Base-by-base conservation (phyloP, 345 rosid genomes). In the Camelina hispida region DNA sequence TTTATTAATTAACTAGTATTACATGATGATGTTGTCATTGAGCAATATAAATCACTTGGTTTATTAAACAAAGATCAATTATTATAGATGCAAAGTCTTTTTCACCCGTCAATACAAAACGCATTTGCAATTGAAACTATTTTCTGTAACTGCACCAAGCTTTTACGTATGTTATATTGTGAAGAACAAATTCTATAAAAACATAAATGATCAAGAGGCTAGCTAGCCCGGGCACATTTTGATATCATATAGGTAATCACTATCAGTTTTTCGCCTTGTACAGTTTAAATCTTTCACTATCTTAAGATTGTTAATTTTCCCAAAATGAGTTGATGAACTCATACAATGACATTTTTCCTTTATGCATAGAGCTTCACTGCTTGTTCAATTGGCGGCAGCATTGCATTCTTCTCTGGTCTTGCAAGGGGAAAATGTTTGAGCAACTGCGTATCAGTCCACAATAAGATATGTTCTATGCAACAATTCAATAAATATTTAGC, bases 381-480 rank as follows among this genome's bases (percentile, higher is more conserved):
- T 37, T 53, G 22, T 60, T 3, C 71, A 52, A 52, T 67, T 67
- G 71, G 61, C 15, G 37, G 71, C 61, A 37, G 71, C 61, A 37
- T 53, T 58, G 28, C 72, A 53, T 53, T 68, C 38, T 23, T 68
- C 38, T 53, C 15, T 9, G 15, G 13, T 37, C 71, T 37, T 52
- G 34, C 71, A 67, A 37, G 61, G 71, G 17, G 46, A 9, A 67
- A 67, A 67, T 11, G 15, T 35, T 20, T 38, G 4, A 28, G 30
- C 30, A 28, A 28, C 30, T 28, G 30, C 1, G 7, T 23, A 68
- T 9, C 25, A 23, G 6, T 40, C 12, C 44, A 23, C n/a, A n/a
- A 6, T 53, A 68, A 38, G 62, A 22, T 53, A 37, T 53, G 32
- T 13, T 50, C 50, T 50, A 50, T 50, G 17, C 18, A 65, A 2